These are phyloP conservation scores for Paramecium tetraurelia DNA, from an alignment of 73 alveolate genomes.

Conservation along the genomic window DNA sequence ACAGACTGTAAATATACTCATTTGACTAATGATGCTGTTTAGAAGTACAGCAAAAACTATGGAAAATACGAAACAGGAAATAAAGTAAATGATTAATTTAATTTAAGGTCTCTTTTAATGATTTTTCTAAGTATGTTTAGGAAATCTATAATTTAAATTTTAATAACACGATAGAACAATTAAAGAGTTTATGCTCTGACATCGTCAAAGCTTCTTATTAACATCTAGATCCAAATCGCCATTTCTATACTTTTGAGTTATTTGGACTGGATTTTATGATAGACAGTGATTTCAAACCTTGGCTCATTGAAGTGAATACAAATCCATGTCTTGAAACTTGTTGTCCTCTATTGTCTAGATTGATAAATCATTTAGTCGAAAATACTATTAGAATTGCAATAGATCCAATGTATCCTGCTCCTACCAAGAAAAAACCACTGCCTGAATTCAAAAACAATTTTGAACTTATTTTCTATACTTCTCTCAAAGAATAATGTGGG, in stretches of 20 bases:
- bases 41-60: constrained; percentile 65
- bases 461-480: constrained; percentile 8
- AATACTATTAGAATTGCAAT: constrained; percentile 89
- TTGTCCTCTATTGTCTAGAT: constrained; percentile 89
- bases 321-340: constrained; percentile 94
- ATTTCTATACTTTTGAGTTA: constrained; percentile 35
- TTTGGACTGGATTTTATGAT: constrained; percentile 96
- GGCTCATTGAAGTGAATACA: constrained; percentile 93
- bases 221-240: constrained; percentile 42
- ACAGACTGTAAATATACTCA: constrained; percentile 65
- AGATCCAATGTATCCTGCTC: constrained; percentile 85
- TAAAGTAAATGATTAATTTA: constrained; percentile 64
- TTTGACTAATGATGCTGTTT: constrained; percentile 77
- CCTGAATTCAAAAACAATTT: constrained; percentile 24
- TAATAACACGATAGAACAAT: not conserved
- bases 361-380: constrained; percentile 89
- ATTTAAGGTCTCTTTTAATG: constrained; percentile 67
- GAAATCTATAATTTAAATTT: constrained; percentile 27
- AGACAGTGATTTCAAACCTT: constrained; percentile 85
- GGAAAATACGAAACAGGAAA: constrained; percentile 73
- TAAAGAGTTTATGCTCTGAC: not conserved
- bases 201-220: not conserved
- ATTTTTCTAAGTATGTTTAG: constrained; percentile 63
- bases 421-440: not conserved
- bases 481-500: not conserved